A percentile compares a stretch with the other conserved stretches of the same genome.
phyloP scores from a whole-genome alignment of 306 rosid species.

The Chamaecrista fasciculata region DNA sequence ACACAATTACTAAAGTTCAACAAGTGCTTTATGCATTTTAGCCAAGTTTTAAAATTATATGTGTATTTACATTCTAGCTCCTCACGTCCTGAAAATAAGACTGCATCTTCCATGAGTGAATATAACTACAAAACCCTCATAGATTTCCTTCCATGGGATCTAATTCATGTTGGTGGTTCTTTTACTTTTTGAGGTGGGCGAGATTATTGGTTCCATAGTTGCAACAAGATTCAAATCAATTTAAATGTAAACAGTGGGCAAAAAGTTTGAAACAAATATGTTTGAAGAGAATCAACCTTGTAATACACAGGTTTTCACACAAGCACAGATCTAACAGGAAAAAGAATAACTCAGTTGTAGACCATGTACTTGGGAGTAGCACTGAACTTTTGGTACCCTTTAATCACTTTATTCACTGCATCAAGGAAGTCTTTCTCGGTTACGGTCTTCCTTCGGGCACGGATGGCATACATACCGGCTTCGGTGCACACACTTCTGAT shows the following conservation, averaged over 20 bases:
- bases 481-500: conserved; percentile 97
- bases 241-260: neutral
- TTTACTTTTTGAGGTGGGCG: no score
- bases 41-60: no score
- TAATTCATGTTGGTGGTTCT: no score
- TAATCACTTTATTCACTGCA: conserved; percentile 96
- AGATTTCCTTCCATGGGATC: no score
- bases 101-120: no score
- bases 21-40: no score
- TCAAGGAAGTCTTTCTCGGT: conserved; percentile 98
- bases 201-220: no score
- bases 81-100: no score
- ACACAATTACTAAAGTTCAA: no score
- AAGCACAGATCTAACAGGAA: conserved; percentile 13
- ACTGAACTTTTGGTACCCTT: conserved; percentile 98
- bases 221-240: neutral
- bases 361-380: conserved; percentile 99
- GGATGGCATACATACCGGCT: conserved; percentile 99
- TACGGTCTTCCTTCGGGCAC: conserved; percentile 95
- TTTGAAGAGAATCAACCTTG: conserved; percentile 6
- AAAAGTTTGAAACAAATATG: conserved; percentile 25
- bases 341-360: conserved; percentile 63
- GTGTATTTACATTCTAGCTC: no score
- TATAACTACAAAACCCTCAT: no score
- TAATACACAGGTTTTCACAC: conserved; percentile 21